Conservation (phyloP, 192 early-diverging fungal species). For the Oehlia diaphana region DNA sequence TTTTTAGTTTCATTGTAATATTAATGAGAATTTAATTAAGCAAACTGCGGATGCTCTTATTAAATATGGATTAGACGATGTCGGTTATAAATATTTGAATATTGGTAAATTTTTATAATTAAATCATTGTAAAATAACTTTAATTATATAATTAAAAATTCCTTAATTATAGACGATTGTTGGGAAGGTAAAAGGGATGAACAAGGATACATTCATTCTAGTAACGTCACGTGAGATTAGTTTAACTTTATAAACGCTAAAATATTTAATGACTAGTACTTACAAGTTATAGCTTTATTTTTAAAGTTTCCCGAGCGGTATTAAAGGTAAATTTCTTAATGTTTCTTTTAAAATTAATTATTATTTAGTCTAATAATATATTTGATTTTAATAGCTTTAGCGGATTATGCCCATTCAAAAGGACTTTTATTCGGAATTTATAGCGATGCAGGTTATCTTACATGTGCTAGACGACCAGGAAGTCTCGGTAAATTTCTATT, state of each 20-base stretch:
- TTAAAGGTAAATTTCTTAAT: not conserved
- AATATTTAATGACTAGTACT: not conserved
- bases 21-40: constrained; percentile 52
- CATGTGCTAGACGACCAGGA: constrained; percentile 54
- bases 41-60: constrained; percentile 51
- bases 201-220: constrained; percentile 33
- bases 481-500: not conserved
- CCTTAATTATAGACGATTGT: constrained; percentile 46
- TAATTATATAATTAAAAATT: not conserved
- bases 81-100: constrained; percentile 58
- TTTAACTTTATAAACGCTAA: not conserved
- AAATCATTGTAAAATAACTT: not conserved
- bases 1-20: constrained; percentile 39
- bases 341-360: not conserved
- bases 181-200: constrained; percentile 47
- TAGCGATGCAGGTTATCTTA: constrained; percentile 45
- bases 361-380: not conserved
- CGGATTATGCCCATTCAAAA: constrained; percentile 52
- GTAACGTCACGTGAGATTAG: constrained; percentile 28
- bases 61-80: constrained; percentile 36
- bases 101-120: constrained; percentile 19
- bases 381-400: constrained; percentile 48
- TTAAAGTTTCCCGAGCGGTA: constrained; percentile 1
- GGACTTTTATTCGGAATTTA: constrained; percentile 48
- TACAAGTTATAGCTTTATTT: not conserved